Evolutionary conservation across 441 rosid species (phyloP).

Genomic region (Sinapis alba): DNA sequence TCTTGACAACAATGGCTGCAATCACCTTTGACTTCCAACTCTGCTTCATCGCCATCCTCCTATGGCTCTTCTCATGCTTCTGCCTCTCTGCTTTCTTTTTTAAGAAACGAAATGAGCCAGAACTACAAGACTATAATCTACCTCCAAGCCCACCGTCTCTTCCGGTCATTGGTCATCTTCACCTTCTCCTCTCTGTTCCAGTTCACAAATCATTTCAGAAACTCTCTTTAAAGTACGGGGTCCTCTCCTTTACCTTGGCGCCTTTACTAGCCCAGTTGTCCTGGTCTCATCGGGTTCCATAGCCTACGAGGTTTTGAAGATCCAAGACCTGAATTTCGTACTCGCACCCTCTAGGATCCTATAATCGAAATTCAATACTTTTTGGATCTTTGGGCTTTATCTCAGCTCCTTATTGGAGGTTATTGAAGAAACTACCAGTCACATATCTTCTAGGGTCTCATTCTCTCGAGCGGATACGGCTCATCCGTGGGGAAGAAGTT

Average conservation of each 20-base stretch:
- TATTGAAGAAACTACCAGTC: slow-evolving; percentile 53
- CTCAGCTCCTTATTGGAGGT: slow-evolving; percentile 49
- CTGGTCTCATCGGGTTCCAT: slow-evolving; percentile 44
- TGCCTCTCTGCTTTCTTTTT: slow-evolving; percentile 28
- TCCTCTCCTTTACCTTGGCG: slow-evolving; percentile 44
- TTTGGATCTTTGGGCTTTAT: slow-evolving; percentile 42
- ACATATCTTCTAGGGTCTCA: slow-evolving; percentile 39
- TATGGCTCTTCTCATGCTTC: slow-evolving; percentile 19
- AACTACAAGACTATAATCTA: slow-evolving; percentile 18
- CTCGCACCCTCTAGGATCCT: slow-evolving; percentile 12
- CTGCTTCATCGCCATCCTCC: slow-evolving; percentile 19
- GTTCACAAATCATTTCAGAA: slow-evolving; percentile 35
- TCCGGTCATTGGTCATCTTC: slow-evolving; percentile 53
- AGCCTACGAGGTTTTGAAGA: slow-evolving; percentile 46
- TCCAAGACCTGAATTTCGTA: slow-evolving; percentile 40
- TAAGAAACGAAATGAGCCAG: slow-evolving; percentile 23
- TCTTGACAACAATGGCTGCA: slow-evolving; percentile 29
- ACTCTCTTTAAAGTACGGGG: slow-evolving; percentile 43
- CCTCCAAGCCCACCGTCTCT: slow-evolving; percentile 52
- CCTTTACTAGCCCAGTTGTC: slow-evolving; percentile 26
- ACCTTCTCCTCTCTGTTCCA: slow-evolving; percentile 34
- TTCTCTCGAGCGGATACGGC: slow-evolving; percentile 36
- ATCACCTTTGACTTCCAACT: slow-evolving; percentile 35
- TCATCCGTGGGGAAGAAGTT: slow-evolving; percentile 41
- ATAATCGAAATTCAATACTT: slow-evolving; percentile 29